Evolutionary conservation across 371 early-diverging fungal genomes (phyloP).

Genomic region (Synchytrium microbalum): DNA sequence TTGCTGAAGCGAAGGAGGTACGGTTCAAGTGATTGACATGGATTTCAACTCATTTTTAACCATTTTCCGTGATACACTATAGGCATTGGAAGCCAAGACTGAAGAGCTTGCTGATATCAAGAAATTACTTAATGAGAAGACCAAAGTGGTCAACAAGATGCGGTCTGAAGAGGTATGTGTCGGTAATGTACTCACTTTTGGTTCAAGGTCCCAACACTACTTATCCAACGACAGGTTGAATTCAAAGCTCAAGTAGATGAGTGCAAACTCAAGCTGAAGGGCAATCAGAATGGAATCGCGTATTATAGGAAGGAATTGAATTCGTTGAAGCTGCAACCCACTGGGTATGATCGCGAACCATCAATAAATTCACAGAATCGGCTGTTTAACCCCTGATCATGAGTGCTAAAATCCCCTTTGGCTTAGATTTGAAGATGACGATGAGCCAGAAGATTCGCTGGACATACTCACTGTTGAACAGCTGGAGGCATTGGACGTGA

Average conservation of each 20-base stretch:
- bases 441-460: slow-evolving; percentile 30
- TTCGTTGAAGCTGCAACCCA: slow-evolving; percentile 49
- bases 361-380: background rate
- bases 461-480: slow-evolving; percentile 48
- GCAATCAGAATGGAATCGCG: slow-evolving; percentile 12
- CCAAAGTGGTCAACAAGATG: slow-evolving; percentile 54
- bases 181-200: background rate
- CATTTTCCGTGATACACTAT: slow-evolving; percentile 1
- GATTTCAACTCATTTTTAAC: background rate
- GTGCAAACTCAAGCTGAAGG: slow-evolving; percentile 38
- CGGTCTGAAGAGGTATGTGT: slow-evolving; percentile 48
- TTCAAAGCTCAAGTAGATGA: slow-evolving; percentile 57
- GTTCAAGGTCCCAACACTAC: background rate
- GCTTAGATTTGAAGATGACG: slow-evolving; percentile 14
- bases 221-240: slow-evolving; percentile 36
- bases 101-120: slow-evolving; percentile 57
- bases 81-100: slow-evolving; percentile 65
- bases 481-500: slow-evolving; percentile 45
- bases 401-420: slow-evolving; percentile 4
- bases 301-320: slow-evolving; percentile 17
- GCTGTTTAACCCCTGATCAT: no score
- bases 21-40: slow-evolving; percentile 5
- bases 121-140: slow-evolving; percentile 55
- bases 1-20: slow-evolving; percentile 26
- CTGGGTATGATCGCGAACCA: slow-evolving; percentile 40